Conservation (phyloP, 202 grass and related monocot species). For the Carex sylvatica region DNA sequence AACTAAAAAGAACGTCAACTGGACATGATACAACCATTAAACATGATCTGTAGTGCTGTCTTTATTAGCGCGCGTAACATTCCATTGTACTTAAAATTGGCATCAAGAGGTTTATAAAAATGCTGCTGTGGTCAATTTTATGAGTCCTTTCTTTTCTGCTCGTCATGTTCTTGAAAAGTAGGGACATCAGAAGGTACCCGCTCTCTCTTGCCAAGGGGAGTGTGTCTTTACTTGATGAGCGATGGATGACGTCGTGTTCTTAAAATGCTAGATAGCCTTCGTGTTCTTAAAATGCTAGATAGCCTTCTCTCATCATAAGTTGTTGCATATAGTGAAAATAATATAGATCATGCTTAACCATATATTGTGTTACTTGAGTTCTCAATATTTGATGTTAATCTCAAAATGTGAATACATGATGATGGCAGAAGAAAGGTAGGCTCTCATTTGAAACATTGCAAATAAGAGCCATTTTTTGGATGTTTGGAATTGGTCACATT, state of each 20-base stretch:
- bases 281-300: too few species aligned
- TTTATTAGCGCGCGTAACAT: neutral
- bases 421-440: neutral
- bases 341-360: neutral
- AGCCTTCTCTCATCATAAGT: too few species aligned
- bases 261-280: too few species aligned
- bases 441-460: neutral
- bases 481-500: neutral
- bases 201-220: too few species aligned
- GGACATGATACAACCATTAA: neutral
- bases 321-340: neutral
- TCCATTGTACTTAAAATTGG: neutral
- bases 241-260: too few species aligned
- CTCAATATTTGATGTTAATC: neutral
- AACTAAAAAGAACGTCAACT: neutral
- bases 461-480: neutral
- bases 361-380: neutral
- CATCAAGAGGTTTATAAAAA: neutral
- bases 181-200: too few species aligned
- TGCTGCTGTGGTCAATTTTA: neutral
- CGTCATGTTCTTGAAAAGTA: neutral
- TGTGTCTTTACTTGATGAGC: too few species aligned
- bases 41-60: neutral
- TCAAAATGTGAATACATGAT: neutral
- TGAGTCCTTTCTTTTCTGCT: neutral